Conservation (phyloP, 805 yeast species). For the Metschnikowia chrysomelidarum region DNA sequence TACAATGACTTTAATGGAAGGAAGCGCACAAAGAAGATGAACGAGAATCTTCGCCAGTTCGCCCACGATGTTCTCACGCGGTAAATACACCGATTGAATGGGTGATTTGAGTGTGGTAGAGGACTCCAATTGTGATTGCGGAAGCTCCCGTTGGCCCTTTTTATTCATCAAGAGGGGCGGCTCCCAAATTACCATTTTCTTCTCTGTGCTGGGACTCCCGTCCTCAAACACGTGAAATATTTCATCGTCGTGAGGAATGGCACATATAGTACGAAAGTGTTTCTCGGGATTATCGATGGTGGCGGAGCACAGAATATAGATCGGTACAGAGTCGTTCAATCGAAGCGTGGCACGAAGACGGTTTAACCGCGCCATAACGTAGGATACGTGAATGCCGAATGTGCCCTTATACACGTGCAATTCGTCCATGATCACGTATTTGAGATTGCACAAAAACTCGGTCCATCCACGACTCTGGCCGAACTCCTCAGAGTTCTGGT, state of each 20-base stretch:
- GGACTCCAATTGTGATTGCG: constrained; percentile 10
- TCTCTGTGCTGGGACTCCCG: constrained; percentile 86
- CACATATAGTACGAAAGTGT: constrained; percentile 76
- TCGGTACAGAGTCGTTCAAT: constrained; percentile 31
- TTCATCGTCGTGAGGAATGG: constrained; percentile 45
- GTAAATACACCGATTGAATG: constrained; percentile 22
- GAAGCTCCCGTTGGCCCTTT: constrained; percentile 40
- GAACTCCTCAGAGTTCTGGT: constrained; percentile 43
- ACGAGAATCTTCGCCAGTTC: constrained; percentile 78
- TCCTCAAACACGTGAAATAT: constrained; percentile 65
- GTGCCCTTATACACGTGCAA: constrained; percentile 86
- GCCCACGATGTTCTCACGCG: constrained; percentile 63
- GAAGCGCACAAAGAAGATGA: constrained; percentile 51
- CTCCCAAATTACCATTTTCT: constrained; percentile 77
- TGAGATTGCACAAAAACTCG: constrained; percentile 59
- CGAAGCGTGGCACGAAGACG: constrained; percentile 42
- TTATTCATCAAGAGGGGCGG: constrained; percentile 67
- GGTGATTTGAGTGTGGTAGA: constrained; percentile 13
- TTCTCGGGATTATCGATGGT: constrained; percentile 72
- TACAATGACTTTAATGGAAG: constrained; percentile 75
- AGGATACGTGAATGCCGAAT: constrained; percentile 90
- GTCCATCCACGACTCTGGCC: constrained; percentile 51
- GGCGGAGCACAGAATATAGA: constrained; percentile 89
- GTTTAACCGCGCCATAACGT: constrained; percentile 75
- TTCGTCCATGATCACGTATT: constrained; percentile 78